These are phyloP conservation scores for Jackrogersella minutella DNA, from an alignment of 495 filamentous ascomycete species.

Conservation along the genomic window DNA sequence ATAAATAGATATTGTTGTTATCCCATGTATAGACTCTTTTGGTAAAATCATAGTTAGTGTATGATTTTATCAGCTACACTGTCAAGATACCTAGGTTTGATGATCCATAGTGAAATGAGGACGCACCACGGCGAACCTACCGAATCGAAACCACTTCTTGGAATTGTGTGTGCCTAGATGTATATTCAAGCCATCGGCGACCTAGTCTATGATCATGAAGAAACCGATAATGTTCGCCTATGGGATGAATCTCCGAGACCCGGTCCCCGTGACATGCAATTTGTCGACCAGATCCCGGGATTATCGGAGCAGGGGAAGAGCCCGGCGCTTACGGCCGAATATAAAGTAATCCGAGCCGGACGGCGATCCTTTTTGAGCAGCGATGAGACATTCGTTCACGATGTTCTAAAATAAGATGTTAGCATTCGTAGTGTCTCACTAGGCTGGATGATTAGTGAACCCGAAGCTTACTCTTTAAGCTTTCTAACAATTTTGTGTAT, in stretches of 20 bases:
- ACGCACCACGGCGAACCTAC: conserved; percentile 2
- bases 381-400: not conserved
- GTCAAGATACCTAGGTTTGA: conserved; percentile 16
- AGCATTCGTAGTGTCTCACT: not conserved
- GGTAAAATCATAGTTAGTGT: conserved; percentile 12
- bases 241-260: not conserved
- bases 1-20: conserved; percentile 16
- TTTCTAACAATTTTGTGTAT: not conserved
- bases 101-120: conserved; percentile 3
- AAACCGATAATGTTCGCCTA: not conserved
- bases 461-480: not conserved
- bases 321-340: not conserved
- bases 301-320: not conserved
- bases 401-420: not conserved
- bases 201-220: too few species aligned
- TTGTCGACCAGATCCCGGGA: not conserved
- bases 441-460: not conserved
- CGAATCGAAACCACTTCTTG: not conserved
- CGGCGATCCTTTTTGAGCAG: not conserved
- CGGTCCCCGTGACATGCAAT: not conserved
- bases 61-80: conserved; percentile 19
- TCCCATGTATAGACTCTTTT: conserved; percentile 6
- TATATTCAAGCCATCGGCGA: too few species aligned
- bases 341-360: not conserved
- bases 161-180: too few species aligned